Evolutionary conservation across 352 stramenopile genomes (phyloP), one percentile per base, ranked within the genome.

Genomic region (Phytophthora litchii): DNA sequence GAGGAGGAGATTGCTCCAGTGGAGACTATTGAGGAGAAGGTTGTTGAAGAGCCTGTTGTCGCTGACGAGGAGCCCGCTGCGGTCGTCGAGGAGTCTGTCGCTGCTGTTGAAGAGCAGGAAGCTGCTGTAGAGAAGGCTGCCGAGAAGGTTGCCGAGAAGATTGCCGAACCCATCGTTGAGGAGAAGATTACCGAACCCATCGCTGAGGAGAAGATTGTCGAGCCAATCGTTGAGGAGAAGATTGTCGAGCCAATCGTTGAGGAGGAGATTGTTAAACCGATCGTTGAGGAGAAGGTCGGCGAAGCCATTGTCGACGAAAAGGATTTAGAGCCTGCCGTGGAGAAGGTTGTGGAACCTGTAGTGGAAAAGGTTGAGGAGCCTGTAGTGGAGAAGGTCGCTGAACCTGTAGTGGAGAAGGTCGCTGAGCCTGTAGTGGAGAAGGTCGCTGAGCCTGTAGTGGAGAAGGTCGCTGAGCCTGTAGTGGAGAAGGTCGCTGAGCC

Each of bases 1-100:
- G 20, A 65, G 23, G 61, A 59, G 44, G 3, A 42, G 52, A 48
- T 4, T 44, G 45, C 38, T 12, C 13, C 27, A 40, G 37, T 23
- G 27, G 31, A 34, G 13, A 29, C 14, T 20, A 16, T 41, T 9
- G 52, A 52, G 3, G 38, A 48, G 37, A 32, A 48, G 25, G 37
- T 5, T 37, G 20, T 5, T 45, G 40, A 44, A 17, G 10, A 36
- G 23, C 27, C 50, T 29, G 14, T 37, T 49, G 12, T 13, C 11
- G 29, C 19, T 35, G n/a, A 19, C 5, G 40, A 50, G 4, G 43
- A 61, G n/a, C 17, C 20, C n/a, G 19, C 20, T 34, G 25, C n/a
- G 25, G 25, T 9, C 29, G n/a, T 14, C 14, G 42, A 44, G 19
- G 6, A 46, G 21, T 0, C 21, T 49, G 37, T 29, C n/a, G 27